Conservation (phyloP, 2,329 filamentous ascomycete genomes). For the Seiridium unicorne region DNA sequence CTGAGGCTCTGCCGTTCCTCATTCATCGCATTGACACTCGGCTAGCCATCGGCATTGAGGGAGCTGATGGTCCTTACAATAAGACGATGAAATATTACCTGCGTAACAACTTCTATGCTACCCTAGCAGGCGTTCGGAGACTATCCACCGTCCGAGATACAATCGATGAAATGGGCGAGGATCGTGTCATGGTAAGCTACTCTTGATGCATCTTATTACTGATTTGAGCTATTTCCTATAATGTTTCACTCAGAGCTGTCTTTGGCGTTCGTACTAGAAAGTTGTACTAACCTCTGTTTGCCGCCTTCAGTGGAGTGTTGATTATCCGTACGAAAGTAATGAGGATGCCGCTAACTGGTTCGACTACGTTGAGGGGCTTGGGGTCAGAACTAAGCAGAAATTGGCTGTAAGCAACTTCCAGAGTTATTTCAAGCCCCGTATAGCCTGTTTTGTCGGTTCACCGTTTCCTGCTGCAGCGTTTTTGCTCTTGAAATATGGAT, state of each 20-base stretch:
- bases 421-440: too few relatives aligned
- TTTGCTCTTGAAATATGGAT: too few relatives aligned
- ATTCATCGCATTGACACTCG: conserved; percentile 33
- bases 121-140: conserved; percentile 17
- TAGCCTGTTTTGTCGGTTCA: too few relatives aligned
- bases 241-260: too few relatives aligned
- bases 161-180: conserved; percentile 45
- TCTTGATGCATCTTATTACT: too few relatives aligned
- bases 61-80: conserved; percentile 53
- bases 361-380: neutral
- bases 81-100: conserved; percentile 52
- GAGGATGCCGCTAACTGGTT: conserved; percentile 1
- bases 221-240: too few relatives aligned
- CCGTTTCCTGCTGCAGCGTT: too few relatives aligned
- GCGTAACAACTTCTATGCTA: conserved; percentile 53
- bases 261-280: too few relatives aligned
- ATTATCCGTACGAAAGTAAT: conserved; percentile 48
- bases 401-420: neutral
- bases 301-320: conserved; percentile 39
- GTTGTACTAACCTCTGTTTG: too few relatives aligned
- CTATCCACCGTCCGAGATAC: conserved; percentile 47
- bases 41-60: conserved; percentile 48
- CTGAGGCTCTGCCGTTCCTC: conserved; percentile 48
- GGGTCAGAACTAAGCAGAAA: conserved; percentile 1
- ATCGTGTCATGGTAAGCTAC: conserved; percentile 36